Evolutionary conservation across 2,329 filamentous ascomycete genomes (phyloP).

Genomic region (Malbranchea cinnamomea): DNA sequence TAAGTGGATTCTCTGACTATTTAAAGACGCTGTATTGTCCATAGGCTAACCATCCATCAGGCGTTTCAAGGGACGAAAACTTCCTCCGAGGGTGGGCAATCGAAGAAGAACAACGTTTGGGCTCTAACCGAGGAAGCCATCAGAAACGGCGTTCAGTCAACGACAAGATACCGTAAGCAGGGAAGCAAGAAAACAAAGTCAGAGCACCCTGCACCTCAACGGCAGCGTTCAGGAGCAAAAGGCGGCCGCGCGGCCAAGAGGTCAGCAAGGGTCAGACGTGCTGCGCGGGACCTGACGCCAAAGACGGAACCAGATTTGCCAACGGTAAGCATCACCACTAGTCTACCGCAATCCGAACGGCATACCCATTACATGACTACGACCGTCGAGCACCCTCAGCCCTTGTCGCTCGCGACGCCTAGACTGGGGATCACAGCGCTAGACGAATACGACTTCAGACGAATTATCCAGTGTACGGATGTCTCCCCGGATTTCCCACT

Average conservation of each 20-base stretch:
- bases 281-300: slow-evolving; percentile 13
- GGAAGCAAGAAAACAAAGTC: slow-evolving; percentile 24
- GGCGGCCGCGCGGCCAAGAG: slow-evolving; percentile 26
- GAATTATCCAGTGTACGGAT: slow-evolving; percentile 17
- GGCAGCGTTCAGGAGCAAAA: slow-evolving; percentile 27
- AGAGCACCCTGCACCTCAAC: slow-evolving; percentile 24
- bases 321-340: neutral
- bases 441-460: slow-evolving; percentile 13
- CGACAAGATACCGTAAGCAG: slow-evolving; percentile 58
- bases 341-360: neutral
- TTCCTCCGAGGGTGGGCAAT: slow-evolving; percentile 33
- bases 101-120: slow-evolving; percentile 58
- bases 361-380: too few relatives aligned
- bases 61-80: slow-evolving; percentile 22
- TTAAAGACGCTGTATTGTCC: neutral
- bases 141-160: slow-evolving; percentile 62
- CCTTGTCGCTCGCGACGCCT: neutral
- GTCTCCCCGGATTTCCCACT: slow-evolving; percentile 14
- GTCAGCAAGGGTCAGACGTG: slow-evolving; percentile 18
- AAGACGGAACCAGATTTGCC: slow-evolving; percentile 5
- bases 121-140: slow-evolving; percentile 56
- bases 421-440: neutral
- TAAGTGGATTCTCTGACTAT: slow-evolving; percentile 35
- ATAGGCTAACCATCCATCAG: slow-evolving; percentile 10
- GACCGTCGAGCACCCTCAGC: too few relatives aligned